Evolutionary conservation across 768 basidiomycete genomes (phyloP).

Genomic region (Kwoniella newhampshirensis): DNA sequence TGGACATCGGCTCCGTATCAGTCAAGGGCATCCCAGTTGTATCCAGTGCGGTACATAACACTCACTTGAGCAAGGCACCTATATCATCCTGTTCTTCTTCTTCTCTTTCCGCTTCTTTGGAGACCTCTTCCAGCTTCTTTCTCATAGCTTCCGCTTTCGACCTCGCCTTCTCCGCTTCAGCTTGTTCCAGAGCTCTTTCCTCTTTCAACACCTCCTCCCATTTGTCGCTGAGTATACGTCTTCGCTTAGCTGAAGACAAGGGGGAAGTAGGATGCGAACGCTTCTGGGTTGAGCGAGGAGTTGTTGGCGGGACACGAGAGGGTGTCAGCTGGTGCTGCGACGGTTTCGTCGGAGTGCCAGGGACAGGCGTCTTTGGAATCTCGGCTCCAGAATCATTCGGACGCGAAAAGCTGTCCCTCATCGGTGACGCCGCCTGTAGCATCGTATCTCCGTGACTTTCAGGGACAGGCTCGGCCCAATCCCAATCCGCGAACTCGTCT

Average conservation of each 20-base stretch:
- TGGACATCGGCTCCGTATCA: not conserved
- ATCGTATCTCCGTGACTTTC: not conserved
- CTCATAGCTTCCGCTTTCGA: constrained; percentile 5
- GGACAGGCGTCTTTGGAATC: not conserved
- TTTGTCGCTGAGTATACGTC: not conserved
- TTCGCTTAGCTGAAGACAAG: not conserved
- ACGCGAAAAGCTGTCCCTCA: not conserved
- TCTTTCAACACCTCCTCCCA: constrained; percentile 6
- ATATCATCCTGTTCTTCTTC: constrained; percentile 6
- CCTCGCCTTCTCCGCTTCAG: constrained; percentile 9
- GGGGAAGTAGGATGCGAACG: constrained; percentile 1
- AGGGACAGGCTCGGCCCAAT: too few species aligned
- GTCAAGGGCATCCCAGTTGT: not conserved
- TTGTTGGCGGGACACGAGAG: not conserved
- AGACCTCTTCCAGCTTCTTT: not conserved
- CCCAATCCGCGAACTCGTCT: too few species aligned
- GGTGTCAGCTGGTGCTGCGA: not conserved
- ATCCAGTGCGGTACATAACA: not conserved
- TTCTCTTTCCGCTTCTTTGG: not conserved
- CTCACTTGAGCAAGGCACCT: constrained; percentile 16
- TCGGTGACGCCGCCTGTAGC: constrained; percentile 1
- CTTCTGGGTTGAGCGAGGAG: constrained; percentile 10
- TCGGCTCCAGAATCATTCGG: not conserved
- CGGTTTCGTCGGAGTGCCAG: not conserved
- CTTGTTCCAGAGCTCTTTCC: not conserved